Conservation (phyloP, 805 yeast species). For the Suhomyces xylopsoci region DNA sequence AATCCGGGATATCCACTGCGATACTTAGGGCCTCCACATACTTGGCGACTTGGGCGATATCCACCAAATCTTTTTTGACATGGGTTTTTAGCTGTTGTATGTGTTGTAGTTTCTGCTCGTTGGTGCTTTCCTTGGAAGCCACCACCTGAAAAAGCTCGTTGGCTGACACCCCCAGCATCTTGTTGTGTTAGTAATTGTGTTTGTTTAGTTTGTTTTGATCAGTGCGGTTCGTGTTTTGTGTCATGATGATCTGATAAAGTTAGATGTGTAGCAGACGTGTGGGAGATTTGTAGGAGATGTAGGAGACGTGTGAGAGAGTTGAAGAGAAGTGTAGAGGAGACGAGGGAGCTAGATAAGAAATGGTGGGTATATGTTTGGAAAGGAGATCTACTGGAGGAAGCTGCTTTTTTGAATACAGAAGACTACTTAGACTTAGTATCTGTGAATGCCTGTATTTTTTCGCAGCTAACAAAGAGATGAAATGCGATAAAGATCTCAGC, state of each 20-base stretch:
- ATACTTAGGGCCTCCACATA: constrained; percentile 49
- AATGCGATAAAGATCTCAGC: no score
- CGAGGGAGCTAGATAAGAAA: no score
- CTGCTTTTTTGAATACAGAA: no score
- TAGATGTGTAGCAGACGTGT: neutral
- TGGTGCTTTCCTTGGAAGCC: constrained; percentile 12
- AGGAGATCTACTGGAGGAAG: no score
- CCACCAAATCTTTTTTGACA: constrained; percentile 54
- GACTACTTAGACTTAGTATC: no score
- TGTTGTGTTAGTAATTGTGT: neutral
- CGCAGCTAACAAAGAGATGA: no score
- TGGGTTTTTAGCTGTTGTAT: constrained; percentile 45
- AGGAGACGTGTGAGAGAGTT: no score
- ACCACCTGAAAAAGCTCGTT: constrained; percentile 15
- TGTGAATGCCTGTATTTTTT: no score
- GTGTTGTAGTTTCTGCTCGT: constrained; percentile 14
- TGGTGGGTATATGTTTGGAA: no score
- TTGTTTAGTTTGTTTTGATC: neutral
- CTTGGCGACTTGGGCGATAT: constrained; percentile 45
- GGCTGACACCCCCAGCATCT: neutral
- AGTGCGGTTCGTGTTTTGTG: neutral
- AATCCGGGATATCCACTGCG: constrained; percentile 40
- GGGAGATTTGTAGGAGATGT: neutral
- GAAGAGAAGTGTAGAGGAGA: no score
- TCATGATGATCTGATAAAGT: neutral